phyloP scores from a whole-genome alignment of 164 flowering plant species.

The Platanus orientalis region DNA sequence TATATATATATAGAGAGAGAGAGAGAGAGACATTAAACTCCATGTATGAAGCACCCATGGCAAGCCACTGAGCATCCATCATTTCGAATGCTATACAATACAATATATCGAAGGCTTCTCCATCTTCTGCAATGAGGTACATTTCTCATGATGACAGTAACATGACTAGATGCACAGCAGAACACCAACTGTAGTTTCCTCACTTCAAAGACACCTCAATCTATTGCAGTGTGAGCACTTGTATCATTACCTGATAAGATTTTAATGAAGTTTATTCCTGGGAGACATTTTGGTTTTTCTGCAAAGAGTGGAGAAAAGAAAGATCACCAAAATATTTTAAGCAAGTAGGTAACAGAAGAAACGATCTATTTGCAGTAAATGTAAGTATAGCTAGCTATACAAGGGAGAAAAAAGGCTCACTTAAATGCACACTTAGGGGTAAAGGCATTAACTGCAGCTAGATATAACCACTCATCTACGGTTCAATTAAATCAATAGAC shows the following conservation, averaged over 20 bases:
- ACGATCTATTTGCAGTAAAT: no score
- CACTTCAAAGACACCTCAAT: not conserved
- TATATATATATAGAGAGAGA: not conserved
- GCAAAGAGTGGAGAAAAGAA: conserved; percentile 25
- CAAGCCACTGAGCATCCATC: conserved; percentile 99
- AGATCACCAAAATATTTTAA: not conserved
- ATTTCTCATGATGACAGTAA: not conserved
- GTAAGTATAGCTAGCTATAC: no score
- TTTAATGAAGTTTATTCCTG: conserved; percentile 72
- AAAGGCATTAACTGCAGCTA: no score
- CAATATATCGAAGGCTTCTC: conserved; percentile 76
- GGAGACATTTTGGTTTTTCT: conserved; percentile 77
- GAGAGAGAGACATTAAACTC: conserved; percentile 68
- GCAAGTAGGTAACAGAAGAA: conserved; percentile 2
- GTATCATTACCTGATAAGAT: conserved; percentile 64
- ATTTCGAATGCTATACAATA: conserved; percentile 85
- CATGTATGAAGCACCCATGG: conserved; percentile 96
- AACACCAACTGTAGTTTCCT: no score
- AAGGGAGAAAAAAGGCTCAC: no score
- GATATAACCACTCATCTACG: no score
- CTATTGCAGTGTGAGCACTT: not conserved
- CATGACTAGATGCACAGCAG: no score
- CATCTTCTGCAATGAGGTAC: conserved; percentile 69
- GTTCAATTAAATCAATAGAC: no score
- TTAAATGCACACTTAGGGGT: no score